Conservation (phyloP, 1,284 basidiomycete genomes). For the Takashimella tepidaria region DNA sequence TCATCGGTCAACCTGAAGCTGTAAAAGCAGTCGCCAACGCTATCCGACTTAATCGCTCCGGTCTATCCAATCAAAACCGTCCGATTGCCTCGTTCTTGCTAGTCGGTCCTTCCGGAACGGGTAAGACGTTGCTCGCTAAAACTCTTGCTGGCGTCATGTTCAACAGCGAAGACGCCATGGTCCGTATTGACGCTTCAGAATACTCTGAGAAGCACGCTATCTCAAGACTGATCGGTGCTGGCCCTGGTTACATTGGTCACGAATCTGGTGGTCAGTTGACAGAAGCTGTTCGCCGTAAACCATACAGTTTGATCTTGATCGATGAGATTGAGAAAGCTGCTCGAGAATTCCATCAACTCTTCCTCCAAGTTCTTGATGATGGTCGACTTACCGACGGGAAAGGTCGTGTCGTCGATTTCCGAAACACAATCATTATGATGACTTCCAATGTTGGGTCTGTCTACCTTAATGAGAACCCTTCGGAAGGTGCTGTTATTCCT, state of each 20-base stretch:
- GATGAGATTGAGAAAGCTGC: conserved; percentile 54
- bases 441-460: conserved; percentile 55
- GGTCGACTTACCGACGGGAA: conserved; percentile 52
- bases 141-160: conserved; percentile 54
- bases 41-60: conserved; percentile 55
- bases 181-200: conserved; percentile 55
- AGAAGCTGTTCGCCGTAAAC: conserved; percentile 50
- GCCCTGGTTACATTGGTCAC: conserved; percentile 57
- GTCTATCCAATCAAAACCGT: conserved; percentile 53
- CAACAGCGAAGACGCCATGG: conserved; percentile 54
- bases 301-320: conserved; percentile 49
- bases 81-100: conserved; percentile 56
- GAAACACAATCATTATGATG: conserved; percentile 52
- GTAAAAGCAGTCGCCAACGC: conserved; percentile 56
- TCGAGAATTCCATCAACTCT: conserved; percentile 55
- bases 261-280: conserved; percentile 55
- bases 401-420: conserved; percentile 46
- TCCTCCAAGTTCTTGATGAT: conserved; percentile 57
- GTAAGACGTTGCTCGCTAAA: conserved; percentile 56
- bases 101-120: conserved; percentile 52
- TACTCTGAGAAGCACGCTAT: conserved; percentile 55
- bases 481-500: conserved; percentile 46
- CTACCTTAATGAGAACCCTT: conserved; percentile 53
- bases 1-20: conserved; percentile 56
- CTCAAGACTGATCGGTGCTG: conserved; percentile 53